Evolutionary conservation across 2,329 filamentous ascomycete species (phyloP), one percentile per base, ranked within the genome.

Genomic region (Teratosphaeria destructans): DNA sequence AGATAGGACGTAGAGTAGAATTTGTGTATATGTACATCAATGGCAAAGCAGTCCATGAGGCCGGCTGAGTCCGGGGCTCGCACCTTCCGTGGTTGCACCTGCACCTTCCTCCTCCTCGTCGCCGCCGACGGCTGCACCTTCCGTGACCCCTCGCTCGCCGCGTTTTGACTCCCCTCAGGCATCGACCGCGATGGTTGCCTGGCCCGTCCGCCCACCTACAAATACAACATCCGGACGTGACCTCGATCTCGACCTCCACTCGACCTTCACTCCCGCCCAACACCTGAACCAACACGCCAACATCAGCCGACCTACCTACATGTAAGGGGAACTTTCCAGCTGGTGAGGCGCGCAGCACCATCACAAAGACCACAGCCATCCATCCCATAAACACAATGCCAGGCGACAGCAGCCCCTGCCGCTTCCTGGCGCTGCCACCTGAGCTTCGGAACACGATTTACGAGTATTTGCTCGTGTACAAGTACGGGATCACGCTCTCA

Each of bases 1-100:
- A 72, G 57, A 23, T 10, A 10, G 16, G 19, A 16, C 19, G 43
- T 19, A 49, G 19, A 0, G 19, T n/a, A 16, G 29, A 6, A 53
- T 19, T 23, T 39, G 37, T 57, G 19, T 23, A 37, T 8, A 56
- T 56, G 23, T 23, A 23, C 23, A 16, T 14, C 10, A 32, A 32
- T 54, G 32, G 52, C 32, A 54, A 32, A 54, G 52, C 23, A 19
- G 43, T 49, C 43, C 16, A 49, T 4, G n/a, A 8, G 16, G 7
- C 11, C 16, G 10, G 16, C 5, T 12, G 5, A 5, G 16, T n/a
- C 5, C 37, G 14, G 37, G 16, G 16, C 12, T 43, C 12, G 37
- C 37, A 43, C 37, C 16, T 43, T 5, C 37, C 11, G 37, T n/a
- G 37, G 37, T 14, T 14, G 37, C 11, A 5, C 37, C 37, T 43